Percentiles rank a stretch among this genome's conserved stretches.
phyloP scores from a whole-genome alignment of 306 rosid species.

The Quercus glauca region DNA sequence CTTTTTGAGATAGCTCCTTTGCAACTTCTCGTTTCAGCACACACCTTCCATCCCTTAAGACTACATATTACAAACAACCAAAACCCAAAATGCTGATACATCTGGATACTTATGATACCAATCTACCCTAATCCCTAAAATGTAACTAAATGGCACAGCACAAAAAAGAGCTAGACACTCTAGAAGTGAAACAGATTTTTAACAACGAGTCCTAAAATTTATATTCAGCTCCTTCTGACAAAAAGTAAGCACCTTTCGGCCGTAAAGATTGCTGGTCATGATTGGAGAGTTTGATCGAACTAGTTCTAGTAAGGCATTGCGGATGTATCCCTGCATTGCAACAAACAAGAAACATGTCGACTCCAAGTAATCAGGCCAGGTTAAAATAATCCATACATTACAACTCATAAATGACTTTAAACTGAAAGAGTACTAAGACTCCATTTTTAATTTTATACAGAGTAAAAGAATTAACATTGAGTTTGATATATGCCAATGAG shows the following conservation, averaged over 20 bases:
- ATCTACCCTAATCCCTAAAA: too few species aligned
- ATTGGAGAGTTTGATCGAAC: slow-evolving; percentile 20
- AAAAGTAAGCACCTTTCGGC: slow-evolving; percentile 50
- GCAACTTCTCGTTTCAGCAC: slow-evolving; percentile 9
- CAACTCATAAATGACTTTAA: too few species aligned
- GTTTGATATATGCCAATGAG: too few species aligned
- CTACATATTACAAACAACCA: too few species aligned
- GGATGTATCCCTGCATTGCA: slow-evolving; percentile 33
- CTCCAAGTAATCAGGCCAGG: neutral
- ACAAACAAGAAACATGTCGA: neutral
- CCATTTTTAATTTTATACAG: too few species aligned
- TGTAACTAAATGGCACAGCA: neutral
- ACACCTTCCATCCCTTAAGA: neutral
- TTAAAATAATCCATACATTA: neutral
- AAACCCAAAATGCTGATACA: too few species aligned
- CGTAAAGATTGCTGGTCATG: slow-evolving; percentile 43
- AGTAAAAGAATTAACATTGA: too few species aligned
- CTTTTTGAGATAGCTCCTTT: slow-evolving; percentile 7
- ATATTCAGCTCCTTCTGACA: slow-evolving; percentile 8
- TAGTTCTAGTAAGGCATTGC: slow-evolving; percentile 23
- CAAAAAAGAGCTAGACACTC: too few species aligned
- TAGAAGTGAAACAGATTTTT: too few species aligned
- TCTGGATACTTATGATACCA: too few species aligned
- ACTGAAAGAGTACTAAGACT: too few species aligned
- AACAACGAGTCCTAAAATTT: too few species aligned